These are phyloP conservation scores for Globisporangium solare DNA, from an alignment of 352 stramenopile species.

Conservation along the genomic window DNA sequence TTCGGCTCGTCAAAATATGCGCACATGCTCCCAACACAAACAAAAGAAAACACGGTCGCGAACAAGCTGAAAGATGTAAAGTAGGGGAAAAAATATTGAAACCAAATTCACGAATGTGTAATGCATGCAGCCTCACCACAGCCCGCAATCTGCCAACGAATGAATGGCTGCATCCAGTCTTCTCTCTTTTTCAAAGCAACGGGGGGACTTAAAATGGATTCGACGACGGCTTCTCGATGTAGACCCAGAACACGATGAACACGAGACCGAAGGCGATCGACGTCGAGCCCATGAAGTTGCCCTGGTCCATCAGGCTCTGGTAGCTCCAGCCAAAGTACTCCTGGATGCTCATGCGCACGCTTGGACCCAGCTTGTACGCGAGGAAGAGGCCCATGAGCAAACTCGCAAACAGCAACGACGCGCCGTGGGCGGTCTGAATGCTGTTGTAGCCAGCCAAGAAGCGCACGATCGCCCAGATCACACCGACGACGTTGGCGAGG, in stretches of 20 bases:
- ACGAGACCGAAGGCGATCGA: slow-evolving; percentile 70
- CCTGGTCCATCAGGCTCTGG: slow-evolving; percentile 78
- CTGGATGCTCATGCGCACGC: slow-evolving; percentile 83
- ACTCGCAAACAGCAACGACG: slow-evolving; percentile 69
- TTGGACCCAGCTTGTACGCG: slow-evolving; percentile 71
- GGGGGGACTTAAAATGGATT: slow-evolving; percentile 59
- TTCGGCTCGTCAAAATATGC: too few species aligned
- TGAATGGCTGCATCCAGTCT: slow-evolving; percentile 4
- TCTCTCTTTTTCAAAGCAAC: neutral
- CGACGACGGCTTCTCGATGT: slow-evolving; percentile 74
- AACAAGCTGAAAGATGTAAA: neutral
- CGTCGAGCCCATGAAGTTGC: slow-evolving; percentile 74
- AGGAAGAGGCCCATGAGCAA: slow-evolving; percentile 82
- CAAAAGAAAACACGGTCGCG: neutral
- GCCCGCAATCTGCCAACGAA: neutral
- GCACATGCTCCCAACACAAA: neutral
- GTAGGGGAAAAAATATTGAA: slow-evolving; percentile 9
- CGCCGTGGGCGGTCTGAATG: slow-evolving; percentile 64
- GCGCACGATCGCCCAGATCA: slow-evolving; percentile 68
- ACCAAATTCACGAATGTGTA: slow-evolving; percentile 11
- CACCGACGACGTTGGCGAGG: slow-evolving; percentile 57
- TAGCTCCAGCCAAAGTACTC: slow-evolving; percentile 89
- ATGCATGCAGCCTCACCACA: slow-evolving; percentile 6
- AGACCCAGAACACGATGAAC: slow-evolving; percentile 82
- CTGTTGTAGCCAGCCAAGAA: slow-evolving; percentile 80